These are phyloP conservation scores for Eucalyptus sideroxylon DNA, from an alignment of 345 rosid genomes.

Conservation along the genomic window DNA sequence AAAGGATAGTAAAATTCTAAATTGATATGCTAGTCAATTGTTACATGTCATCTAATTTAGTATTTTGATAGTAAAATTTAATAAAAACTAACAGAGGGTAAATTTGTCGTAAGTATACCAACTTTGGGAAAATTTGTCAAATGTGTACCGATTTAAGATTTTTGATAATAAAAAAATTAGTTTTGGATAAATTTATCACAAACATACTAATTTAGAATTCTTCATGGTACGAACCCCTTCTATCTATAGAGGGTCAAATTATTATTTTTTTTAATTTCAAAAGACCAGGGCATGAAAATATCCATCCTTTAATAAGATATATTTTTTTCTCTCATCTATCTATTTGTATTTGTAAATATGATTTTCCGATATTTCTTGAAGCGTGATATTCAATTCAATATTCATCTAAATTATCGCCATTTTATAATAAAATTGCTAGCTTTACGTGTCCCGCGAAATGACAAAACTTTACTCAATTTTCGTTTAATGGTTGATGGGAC, in stretches of 20 bases:
- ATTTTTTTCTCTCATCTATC: not conserved
- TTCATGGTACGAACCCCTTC: not conserved
- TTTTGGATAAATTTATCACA: rapidly evolving
- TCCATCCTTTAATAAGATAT: not conserved
- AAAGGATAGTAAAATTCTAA: rapidly evolving
- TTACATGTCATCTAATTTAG: no score
- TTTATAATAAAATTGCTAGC: not conserved
- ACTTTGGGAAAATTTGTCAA: rapidly evolving
- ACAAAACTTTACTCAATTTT: not conserved
- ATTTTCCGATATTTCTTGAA: not conserved
- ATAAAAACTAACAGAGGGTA: rapidly evolving
- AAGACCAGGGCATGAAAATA: not conserved
- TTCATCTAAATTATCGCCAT: not conserved
- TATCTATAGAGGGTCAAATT: not conserved
- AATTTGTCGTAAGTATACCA: rapidly evolving
- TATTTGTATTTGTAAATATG: not conserved
- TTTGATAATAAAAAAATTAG: rapidly evolving
- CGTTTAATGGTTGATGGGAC: not conserved
- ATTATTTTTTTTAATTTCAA: not conserved
- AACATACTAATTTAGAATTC: rapidly evolving
- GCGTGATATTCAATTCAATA: not conserved
- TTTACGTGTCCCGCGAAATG: not conserved
- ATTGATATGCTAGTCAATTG: rapidly evolving
- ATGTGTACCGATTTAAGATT: rapidly evolving
- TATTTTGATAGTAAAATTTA: no score